Conservation (phyloP, 768 basidiomycete genomes). For the Naematelia encephala region DNA sequence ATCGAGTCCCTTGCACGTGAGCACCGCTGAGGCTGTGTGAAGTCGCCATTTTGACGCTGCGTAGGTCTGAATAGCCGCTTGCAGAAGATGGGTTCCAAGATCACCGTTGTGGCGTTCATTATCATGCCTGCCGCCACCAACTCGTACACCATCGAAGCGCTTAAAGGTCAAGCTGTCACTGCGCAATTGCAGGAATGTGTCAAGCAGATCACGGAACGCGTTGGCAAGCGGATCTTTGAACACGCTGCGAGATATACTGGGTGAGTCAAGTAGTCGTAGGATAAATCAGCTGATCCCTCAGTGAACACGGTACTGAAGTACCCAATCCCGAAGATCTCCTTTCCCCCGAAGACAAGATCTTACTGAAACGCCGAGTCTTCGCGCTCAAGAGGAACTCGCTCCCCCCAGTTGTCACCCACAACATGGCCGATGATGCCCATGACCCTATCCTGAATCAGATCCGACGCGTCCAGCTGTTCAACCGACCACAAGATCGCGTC, state of each 20-base stretch:
- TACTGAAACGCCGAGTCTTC: constrained; percentile 92
- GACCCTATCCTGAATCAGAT: constrained; percentile 96
- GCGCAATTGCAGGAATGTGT: constrained; percentile 95
- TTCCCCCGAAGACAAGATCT: constrained; percentile 85
- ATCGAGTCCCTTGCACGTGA: constrained; percentile 88
- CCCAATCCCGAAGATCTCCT: constrained; percentile 73
- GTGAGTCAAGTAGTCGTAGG: constrained; percentile 53
- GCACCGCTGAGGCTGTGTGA: constrained; percentile 14
- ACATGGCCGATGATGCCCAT: constrained; percentile 88
- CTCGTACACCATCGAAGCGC: constrained; percentile 94
- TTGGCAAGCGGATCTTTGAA: constrained; percentile 89
- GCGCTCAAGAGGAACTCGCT: constrained; percentile 90
- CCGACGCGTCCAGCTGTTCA: constrained; percentile 89
- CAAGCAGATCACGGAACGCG: constrained; percentile 86
- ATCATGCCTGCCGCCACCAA: constrained; percentile 97
- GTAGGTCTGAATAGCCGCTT: constrained; percentile 62
- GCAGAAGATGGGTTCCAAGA: constrained; percentile 65
- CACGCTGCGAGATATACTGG: constrained; percentile 89
- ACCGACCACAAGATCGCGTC: constrained; percentile 79
- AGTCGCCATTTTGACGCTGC: background rate
- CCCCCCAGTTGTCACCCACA: constrained; percentile 97
- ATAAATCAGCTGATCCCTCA: constrained; percentile 35
- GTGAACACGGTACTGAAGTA: constrained; percentile 68
- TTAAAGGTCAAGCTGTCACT: constrained; percentile 95
- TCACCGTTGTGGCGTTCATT: constrained; percentile 94